These are phyloP conservation scores for Eimeria sp. DNA, from an alignment of 169 alveolate species.

Conservation along the genomic window DNA sequence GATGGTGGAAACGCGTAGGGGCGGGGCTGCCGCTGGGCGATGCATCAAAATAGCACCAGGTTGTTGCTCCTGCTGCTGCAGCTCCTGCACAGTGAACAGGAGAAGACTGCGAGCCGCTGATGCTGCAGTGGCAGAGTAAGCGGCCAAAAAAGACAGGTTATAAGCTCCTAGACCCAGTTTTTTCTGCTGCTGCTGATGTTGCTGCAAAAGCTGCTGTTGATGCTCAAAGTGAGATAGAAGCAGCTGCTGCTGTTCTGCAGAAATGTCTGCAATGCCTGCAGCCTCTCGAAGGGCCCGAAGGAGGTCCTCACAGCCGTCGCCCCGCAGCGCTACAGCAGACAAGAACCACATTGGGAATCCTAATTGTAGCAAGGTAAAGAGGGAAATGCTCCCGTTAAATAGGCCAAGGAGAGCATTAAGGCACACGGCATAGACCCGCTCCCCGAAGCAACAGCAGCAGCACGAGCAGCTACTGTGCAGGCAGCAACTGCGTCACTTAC, in stretches of 20 bases:
- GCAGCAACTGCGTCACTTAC: slow-evolving; percentile 36
- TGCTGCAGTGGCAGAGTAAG: slow-evolving; percentile 31
- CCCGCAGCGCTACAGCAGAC: slow-evolving; percentile 17
- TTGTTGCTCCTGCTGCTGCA: slow-evolving; percentile 61
- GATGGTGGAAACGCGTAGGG: slow-evolving; percentile 37
- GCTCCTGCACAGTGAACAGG: slow-evolving; percentile 44
- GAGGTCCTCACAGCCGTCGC: slow-evolving; percentile 21
- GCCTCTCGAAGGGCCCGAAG: slow-evolving; percentile 22
- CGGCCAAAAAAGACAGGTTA: slow-evolving; percentile 32
- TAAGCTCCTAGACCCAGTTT: slow-evolving; percentile 21
- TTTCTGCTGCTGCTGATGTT: slow-evolving; percentile 32
- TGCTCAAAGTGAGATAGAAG: slow-evolving; percentile 7
- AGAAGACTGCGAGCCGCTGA: not conserved
- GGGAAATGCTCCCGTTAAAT: too few relatives aligned
- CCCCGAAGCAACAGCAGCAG: slow-evolving; percentile 36
- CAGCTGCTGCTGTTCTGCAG: slow-evolving; percentile 21
- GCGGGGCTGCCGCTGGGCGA: slow-evolving; percentile 64
- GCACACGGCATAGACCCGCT: not conserved
- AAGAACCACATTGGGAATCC: not conserved
- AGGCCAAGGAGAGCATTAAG: not conserved
- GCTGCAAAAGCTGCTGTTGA: slow-evolving; percentile 12
- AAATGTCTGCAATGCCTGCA: slow-evolving; percentile 21
- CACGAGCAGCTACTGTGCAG: slow-evolving; percentile 13
- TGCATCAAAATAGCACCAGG: slow-evolving; percentile 52
- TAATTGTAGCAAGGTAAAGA: not conserved